Evolutionary conservation across 1,284 basidiomycete genomes (phyloP), one percentile per base, ranked within the genome.

Genomic region (Leccinum angustisporum): DNA sequence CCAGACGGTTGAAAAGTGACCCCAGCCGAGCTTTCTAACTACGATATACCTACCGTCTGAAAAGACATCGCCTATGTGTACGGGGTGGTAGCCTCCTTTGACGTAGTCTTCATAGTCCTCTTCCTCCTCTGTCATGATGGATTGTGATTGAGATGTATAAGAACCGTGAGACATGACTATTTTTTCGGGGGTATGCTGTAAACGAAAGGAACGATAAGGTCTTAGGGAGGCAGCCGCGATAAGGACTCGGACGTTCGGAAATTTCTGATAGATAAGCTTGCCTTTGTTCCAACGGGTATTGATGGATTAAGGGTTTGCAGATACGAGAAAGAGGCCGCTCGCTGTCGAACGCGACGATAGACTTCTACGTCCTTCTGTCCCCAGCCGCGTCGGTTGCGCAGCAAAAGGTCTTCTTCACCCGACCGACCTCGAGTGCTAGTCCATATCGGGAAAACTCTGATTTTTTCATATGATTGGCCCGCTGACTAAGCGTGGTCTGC

Each of bases 1-100:
- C 94, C 94, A 97, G 10, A 97, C 94, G 1, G 94, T 95, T 1
- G 90, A 93, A 78, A 99, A 99, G 77, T 99, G 97, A 51, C 97
- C 97, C 90, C 97, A 99, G 36, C 97, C 97, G 13, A 99, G 87
- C 78, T 99, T 99, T 65, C 97, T 81, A 61, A 98, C 95, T 69
- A 98, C 92, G 68, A 87, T 76, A 76, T 99, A 99, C 54, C 97
- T 81, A 9, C 86, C 92, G 66, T 94, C 87, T 60, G 91, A 94
- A 76, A 98, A 98, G 31, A 83, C 77, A 78, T 98, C 95, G 71
- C 96, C 97, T 65, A 99, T 95, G 75, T 96, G 90, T 58, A 98
- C 95, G 21, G 96, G 97, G 73, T 96, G 95, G 76, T 97, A 97
- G 21, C 95, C 95, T 61, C 95, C 95, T 61, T 91, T 91, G 76